Evolutionary conservation across 345 rosid species (phyloP).

Genomic region (Gossypium sturtianum): DNA sequence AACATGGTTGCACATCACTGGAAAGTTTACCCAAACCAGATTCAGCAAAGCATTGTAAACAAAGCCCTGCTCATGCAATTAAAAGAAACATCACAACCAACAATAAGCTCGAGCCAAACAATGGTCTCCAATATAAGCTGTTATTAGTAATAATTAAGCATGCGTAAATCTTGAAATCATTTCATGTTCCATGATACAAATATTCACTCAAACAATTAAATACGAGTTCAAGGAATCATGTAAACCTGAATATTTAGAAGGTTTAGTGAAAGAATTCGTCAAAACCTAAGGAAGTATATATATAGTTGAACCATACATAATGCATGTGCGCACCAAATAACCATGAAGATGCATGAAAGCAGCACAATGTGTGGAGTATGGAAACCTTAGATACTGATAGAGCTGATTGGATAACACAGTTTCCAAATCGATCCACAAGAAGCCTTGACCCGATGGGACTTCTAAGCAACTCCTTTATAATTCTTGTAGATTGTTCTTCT

Average conservation of each 20-base stretch:
- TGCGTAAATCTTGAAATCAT: too few relatives aligned
- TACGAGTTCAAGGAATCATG: too few relatives aligned
- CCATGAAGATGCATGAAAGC: neutral
- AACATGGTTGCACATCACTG: conserved; percentile 44
- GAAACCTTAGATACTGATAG: conserved; percentile 50
- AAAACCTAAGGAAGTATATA: neutral
- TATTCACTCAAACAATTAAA: too few relatives aligned
- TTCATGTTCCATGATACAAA: too few relatives aligned
- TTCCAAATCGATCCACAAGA: conserved; percentile 58
- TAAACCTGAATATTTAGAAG: too few relatives aligned
- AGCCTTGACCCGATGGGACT: conserved; percentile 31
- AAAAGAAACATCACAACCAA: conserved; percentile 1
- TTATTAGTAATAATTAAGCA: too few relatives aligned
- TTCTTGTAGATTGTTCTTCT: conserved; percentile 25
- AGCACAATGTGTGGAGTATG: neutral
- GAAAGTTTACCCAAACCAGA: conserved; percentile 25
- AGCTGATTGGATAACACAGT: conserved; percentile 66
- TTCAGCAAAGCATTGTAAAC: conserved; percentile 21
- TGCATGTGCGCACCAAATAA: neutral
- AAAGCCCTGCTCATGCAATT: conserved; percentile 29
- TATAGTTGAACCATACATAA: too few relatives aligned
- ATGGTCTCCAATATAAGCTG: neutral
- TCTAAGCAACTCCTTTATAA: conserved; percentile 47
- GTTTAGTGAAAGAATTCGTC: too few relatives aligned
- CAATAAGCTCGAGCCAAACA: too few relatives aligned